Conservation (phyloP, 257 asterid genomes). For the Oldenlandia corymbosa region DNA sequence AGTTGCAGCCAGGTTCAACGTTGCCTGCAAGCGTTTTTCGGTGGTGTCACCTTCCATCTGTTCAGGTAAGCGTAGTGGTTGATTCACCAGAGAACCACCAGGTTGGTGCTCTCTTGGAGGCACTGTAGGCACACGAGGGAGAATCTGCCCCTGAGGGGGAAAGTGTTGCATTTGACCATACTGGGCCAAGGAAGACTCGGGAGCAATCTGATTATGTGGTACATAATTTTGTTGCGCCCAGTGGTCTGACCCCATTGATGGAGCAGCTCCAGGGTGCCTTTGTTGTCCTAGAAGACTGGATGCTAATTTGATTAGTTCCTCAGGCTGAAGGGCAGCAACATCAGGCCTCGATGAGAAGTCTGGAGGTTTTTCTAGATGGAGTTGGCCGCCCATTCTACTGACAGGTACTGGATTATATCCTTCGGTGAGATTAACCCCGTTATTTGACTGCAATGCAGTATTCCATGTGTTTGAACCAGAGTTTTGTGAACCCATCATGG, state of each 20-base stretch:
- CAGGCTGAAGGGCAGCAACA: conserved; percentile 39
- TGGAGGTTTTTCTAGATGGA: conserved; percentile 37
- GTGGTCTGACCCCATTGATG: conserved; percentile 18
- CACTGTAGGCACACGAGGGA: conserved; percentile 24
- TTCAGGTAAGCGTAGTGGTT: conserved; percentile 33
- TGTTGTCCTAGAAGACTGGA: conserved; percentile 72
- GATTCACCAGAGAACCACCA: conserved; percentile 33
- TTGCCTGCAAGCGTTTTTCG: conserved; percentile 80
- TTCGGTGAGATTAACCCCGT: conserved; percentile 21
- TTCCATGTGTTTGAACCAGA: conserved; percentile 22
- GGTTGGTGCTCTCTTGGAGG: conserved; percentile 40
- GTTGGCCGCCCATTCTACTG: conserved; percentile 33
- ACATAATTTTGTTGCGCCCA: conserved; percentile 36
- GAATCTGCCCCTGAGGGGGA: conserved; percentile 31
- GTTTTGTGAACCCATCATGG: conserved; percentile 33
- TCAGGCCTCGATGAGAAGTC: conserved; percentile 30
- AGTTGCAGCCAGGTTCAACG: conserved; percentile 83
- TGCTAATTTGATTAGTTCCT: conserved; percentile 68
- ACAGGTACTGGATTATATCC: conserved; percentile 26
- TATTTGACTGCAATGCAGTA: conserved; percentile 22
- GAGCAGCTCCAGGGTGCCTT: conserved; percentile 34
- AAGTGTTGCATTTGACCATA: conserved; percentile 46
- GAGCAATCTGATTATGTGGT: conserved; percentile 31
- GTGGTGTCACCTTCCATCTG: conserved; percentile 72
- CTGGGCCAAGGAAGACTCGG: conserved; percentile 44